phyloP scores from a whole-genome alignment of 495 filamentous ascomycete species.

The Daldinia grandis region DNA sequence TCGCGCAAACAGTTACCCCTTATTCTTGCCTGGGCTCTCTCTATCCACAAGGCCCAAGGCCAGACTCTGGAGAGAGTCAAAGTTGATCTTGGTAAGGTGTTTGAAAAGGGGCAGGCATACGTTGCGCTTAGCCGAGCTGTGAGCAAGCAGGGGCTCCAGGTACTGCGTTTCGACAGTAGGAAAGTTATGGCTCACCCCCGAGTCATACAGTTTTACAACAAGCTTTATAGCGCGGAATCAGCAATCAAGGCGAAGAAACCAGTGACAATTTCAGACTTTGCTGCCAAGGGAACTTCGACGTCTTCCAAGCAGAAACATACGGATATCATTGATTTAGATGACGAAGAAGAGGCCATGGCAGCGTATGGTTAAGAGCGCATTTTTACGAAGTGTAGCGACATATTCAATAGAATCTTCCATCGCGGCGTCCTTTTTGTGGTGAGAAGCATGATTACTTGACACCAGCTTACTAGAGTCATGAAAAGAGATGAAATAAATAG shows the following conservation, averaged over 20 bases:
- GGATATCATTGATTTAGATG: slow-evolving; percentile 41
- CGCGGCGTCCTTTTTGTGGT: too few species aligned
- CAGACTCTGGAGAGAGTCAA: slow-evolving; percentile 96
- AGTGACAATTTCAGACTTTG: slow-evolving; percentile 45
- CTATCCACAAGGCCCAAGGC: slow-evolving; percentile 97
- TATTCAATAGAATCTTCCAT: background rate
- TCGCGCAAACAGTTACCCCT: slow-evolving; percentile 80
- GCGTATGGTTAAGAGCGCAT: slow-evolving; percentile 46
- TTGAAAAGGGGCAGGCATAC: slow-evolving; percentile 94
- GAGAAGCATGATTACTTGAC: background rate
- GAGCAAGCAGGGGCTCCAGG: slow-evolving; percentile 85
- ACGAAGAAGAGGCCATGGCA: slow-evolving; percentile 52
- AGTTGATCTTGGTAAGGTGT: slow-evolving; percentile 89
- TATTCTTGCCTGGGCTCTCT: slow-evolving; percentile 95
- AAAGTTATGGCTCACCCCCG: slow-evolving; percentile 95
- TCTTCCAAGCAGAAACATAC: slow-evolving; percentile 20
- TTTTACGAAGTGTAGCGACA: background rate
- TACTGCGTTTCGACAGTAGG: slow-evolving; percentile 83
- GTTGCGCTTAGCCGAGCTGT: slow-evolving; percentile 87
- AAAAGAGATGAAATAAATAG: background rate
- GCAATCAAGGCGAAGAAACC: slow-evolving; percentile 45
- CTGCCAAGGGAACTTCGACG: slow-evolving; percentile 20
- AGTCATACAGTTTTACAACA: slow-evolving; percentile 84
- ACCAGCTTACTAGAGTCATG: background rate
- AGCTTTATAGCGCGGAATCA: slow-evolving; percentile 69